Evolutionary conservation across 352 stramenopile species (phyloP).

Genomic region (Pythium guiyangense): DNA sequence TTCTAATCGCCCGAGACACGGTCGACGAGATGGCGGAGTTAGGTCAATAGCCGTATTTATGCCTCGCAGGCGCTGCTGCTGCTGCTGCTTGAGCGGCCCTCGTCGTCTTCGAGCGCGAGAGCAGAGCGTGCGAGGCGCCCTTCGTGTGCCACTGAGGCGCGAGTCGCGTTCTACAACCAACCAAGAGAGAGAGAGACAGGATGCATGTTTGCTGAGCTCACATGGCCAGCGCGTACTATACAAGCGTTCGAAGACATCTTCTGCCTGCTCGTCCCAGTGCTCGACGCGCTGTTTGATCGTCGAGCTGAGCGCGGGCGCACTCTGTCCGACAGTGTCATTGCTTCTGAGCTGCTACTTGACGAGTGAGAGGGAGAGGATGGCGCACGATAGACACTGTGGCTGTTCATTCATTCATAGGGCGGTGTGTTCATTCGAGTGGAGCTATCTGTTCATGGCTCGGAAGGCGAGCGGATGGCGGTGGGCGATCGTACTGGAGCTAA

Average conservation of each 20-base stretch:
- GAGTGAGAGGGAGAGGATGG: no score
- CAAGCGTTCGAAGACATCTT: not conserved
- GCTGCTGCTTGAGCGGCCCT: not conserved
- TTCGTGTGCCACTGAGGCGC: not conserved
- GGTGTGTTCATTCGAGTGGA: not conserved
- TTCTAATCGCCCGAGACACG: constrained; percentile 18
- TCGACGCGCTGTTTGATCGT: no score
- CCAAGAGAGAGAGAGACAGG: not conserved
- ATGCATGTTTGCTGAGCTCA: not conserved
- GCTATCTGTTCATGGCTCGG: no score
- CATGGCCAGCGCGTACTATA: not conserved
- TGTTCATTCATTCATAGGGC: no score
- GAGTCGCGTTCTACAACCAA: constrained; percentile 1
- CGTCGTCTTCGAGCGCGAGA: no score
- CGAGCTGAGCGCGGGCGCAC: no score
- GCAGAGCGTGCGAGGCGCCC: no score
- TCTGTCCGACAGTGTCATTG: no score
- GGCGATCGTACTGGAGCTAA: not conserved
- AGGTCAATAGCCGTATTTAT: constrained; percentile 1
- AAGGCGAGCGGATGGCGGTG: no score
- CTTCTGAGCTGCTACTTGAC: no score
- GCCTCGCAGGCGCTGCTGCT: not conserved
- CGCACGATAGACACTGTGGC: no score
- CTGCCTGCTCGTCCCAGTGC: no score
- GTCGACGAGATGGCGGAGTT: not conserved